Conservation (phyloP, 208 protist species). For the Novymonas esmeraldas region DNA sequence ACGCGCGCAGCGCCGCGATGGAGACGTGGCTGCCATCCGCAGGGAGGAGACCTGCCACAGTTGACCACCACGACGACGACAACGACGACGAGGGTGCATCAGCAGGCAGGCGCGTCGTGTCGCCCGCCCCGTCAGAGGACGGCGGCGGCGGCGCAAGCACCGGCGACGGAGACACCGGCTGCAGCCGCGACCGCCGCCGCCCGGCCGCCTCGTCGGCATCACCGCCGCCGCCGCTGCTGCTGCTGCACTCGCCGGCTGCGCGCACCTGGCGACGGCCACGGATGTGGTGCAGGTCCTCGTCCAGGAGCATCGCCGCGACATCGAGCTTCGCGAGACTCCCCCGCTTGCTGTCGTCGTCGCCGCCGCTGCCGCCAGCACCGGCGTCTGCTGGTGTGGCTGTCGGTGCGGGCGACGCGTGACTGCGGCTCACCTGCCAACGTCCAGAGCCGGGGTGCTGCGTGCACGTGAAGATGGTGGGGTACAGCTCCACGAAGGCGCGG, state of each 20-base stretch:
- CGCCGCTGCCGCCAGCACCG: neutral
- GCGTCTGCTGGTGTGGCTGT: neutral
- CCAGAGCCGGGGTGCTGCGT: conserved; percentile 7
- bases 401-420: neutral
- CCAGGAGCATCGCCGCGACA: conserved; percentile 24
- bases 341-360: neutral
- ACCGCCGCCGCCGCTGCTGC: neutral
- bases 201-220: neutral
- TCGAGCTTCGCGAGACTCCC: conserved; percentile 7
- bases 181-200: neutral
- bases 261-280: neutral
- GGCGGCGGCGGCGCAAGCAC: too few species aligned
- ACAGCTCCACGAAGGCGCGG: conserved; percentile 48
- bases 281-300: conserved; percentile 25
- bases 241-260: too few species aligned
- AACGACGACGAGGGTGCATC: neutral
- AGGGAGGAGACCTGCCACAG: conserved; percentile 19
- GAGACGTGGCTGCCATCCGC: conserved; percentile 23
- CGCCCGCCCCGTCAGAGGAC: neutral
- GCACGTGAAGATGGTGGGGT: conserved; percentile 52
- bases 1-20: conserved; percentile 30
- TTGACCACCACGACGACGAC: conserved; percentile 4
- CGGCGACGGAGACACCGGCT: too few species aligned
- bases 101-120: neutral
- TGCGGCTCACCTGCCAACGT: conserved; percentile 50